Conservation (phyloP, 176 grass and related monocot species). For the Oryza australiensis region DNA sequence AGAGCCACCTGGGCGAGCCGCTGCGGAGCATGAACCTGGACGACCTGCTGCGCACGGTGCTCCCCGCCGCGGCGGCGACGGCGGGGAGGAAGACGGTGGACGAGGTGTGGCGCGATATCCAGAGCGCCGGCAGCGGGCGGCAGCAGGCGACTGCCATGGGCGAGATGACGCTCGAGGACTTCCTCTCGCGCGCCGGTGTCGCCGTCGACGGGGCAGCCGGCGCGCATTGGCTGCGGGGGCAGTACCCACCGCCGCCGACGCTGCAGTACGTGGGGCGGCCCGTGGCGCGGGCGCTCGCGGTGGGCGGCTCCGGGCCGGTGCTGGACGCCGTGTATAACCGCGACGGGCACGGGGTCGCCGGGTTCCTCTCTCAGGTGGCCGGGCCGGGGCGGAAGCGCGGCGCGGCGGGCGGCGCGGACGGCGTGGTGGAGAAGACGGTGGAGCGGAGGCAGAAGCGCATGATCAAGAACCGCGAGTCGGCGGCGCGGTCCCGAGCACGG, state of each 20-base stretch:
- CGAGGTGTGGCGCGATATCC: constrained; percentile 90
- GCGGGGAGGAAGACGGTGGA: constrained; percentile 75
- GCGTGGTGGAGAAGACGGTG: constrained; percentile 60
- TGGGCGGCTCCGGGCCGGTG: constrained; percentile 21
- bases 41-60: constrained; percentile 68
- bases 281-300: constrained; percentile 37
- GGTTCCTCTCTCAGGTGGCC: constrained; percentile 39
- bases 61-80: constrained; percentile 33
- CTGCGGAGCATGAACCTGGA: constrained; percentile 89
- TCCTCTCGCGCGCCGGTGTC: constrained; percentile 73
- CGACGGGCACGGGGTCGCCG: constrained; percentile 25
- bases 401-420: constrained; percentile 16
- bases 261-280: constrained; percentile 35
- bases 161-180: constrained; percentile 96
- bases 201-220: constrained; percentile 23
- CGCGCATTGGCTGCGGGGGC: constrained; percentile 49
- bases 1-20: constrained; percentile 78
- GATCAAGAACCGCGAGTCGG: constrained; percentile 98
- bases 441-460: constrained; percentile 95
- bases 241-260: constrained; percentile 2
- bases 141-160: constrained; percentile 54
- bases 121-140: constrained; percentile 43
- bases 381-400: constrained; percentile 59
- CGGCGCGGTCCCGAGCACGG: constrained; percentile 85
- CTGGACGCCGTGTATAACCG: constrained; percentile 46